These are phyloP conservation scores for Penicillium brasilianum DNA, from an alignment of 2,329 filamentous ascomycete species.

Conservation along the genomic window DNA sequence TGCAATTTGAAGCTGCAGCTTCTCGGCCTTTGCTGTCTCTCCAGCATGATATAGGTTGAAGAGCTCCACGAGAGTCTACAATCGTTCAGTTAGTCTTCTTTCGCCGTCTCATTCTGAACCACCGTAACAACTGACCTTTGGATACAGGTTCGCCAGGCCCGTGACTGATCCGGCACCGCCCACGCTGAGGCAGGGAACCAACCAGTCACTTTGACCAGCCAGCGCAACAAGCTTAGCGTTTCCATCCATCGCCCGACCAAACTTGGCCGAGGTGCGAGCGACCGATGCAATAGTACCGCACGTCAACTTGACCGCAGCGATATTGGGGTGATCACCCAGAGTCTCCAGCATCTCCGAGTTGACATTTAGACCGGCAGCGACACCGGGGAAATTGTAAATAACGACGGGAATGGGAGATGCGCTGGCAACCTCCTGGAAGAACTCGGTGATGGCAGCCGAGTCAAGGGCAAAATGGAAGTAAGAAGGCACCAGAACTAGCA, in stretches of 20 bases:
- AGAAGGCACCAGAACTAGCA: constrained; percentile 72
- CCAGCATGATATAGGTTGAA: constrained; percentile 57
- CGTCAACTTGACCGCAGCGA: constrained; percentile 45
- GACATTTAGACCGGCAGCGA: constrained; percentile 51
- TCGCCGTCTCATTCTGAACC: not conserved
- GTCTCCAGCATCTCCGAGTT: constrained; percentile 46
- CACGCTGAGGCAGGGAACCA: constrained; percentile 62
- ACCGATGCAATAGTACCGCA: constrained; percentile 51
- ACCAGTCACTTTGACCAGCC: constrained; percentile 52
- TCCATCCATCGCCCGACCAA: constrained; percentile 33
- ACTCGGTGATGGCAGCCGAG: constrained; percentile 62
- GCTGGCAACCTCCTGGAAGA: constrained; percentile 67
- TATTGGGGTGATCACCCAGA: constrained; percentile 42
- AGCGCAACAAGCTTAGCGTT: constrained; percentile 43
- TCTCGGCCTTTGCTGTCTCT: constrained; percentile 54
- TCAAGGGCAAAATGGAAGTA: constrained; percentile 74
- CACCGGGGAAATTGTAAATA: constrained; percentile 56
- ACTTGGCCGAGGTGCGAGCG: constrained; percentile 44
- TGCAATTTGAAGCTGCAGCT: constrained; percentile 58
- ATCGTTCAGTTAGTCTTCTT: not conserved
- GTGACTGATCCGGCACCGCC: constrained; percentile 67
- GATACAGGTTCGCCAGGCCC: constrained; percentile 67
- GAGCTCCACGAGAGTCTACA: constrained; percentile 52
- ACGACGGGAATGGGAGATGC: constrained; percentile 55
- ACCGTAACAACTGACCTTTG: constrained; percentile 43